Evolutionary conservation across 257 asterid genomes (phyloP).

Genomic region (Vinca minor): DNA sequence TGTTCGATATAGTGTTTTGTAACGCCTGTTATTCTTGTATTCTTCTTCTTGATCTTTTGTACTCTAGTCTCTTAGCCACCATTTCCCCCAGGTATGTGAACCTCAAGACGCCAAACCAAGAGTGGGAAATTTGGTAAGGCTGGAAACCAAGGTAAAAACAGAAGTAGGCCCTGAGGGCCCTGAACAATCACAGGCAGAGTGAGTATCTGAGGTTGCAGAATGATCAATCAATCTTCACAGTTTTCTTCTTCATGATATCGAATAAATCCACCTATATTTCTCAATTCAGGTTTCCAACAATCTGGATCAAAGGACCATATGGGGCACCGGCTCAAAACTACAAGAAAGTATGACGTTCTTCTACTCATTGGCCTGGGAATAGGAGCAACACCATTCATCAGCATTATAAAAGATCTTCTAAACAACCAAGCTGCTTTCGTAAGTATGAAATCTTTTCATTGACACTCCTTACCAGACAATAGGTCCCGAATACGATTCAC

Average conservation of each 20-base stretch:
- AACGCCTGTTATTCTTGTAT: too few relatives aligned
- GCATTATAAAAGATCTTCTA: slow-evolving; percentile 73
- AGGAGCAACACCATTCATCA: slow-evolving; percentile 87
- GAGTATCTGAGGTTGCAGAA: slow-evolving; percentile 26
- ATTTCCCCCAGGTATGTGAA: slow-evolving; percentile 54
- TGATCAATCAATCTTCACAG: slow-evolving; percentile 18
- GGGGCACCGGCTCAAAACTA: slow-evolving; percentile 94
- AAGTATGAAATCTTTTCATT: slow-evolving; percentile 12
- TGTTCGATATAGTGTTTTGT: too few relatives aligned
- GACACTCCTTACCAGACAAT: too few relatives aligned
- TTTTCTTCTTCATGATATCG: slow-evolving; percentile 4
- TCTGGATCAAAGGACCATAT: slow-evolving; percentile 75
- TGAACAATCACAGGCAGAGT: slow-evolving; percentile 39
- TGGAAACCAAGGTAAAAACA: slow-evolving; percentile 43
- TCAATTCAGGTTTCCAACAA: slow-evolving; percentile 49
- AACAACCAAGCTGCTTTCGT: slow-evolving; percentile 42
- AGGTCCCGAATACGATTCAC: too few relatives aligned
- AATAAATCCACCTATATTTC: slow-evolving; percentile 1
- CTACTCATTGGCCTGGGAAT: slow-evolving; percentile 85
- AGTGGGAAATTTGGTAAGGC: slow-evolving; percentile 49
- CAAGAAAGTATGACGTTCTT: slow-evolving; percentile 70
- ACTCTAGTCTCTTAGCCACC: neutral
- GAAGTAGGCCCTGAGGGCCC: slow-evolving; percentile 20
- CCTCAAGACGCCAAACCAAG: slow-evolving; percentile 29
- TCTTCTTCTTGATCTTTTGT: neutral